Evolutionary conservation across 2,329 filamentous ascomycete species (phyloP), one percentile per base, ranked within the genome.

Genomic region (Colletotrichum lini): DNA sequence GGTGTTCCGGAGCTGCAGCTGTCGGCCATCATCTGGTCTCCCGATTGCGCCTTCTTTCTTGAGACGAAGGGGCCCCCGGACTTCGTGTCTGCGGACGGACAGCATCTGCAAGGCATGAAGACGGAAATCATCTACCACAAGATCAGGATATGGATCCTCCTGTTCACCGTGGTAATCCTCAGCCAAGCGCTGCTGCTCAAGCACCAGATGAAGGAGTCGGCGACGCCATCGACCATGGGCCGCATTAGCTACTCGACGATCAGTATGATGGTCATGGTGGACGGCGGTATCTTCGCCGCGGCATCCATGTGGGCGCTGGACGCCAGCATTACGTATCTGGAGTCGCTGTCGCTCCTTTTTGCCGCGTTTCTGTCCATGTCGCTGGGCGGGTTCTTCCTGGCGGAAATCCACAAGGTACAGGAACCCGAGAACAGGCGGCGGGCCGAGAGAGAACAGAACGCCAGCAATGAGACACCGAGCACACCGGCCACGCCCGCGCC

Each of bases 31-130:
- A 82, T 92, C 21, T 92, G 90, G 80, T 93, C 91, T 13, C 91
- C 91, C 1, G 91, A 93, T 77, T 93, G 91, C 75, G 88, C 86
- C 4, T 92, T 89, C 79, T 91, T 92, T 72, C 82, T 93, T 44
- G 89, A 92, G 76, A 88, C 88, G 16, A 90, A 89, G 75, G 91
- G 91, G 0, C 89, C 90, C 2, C 90, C 90, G 0, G 81, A 83
- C 16, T 90, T 85, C 70, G 77, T 87, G 0, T 81, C 84, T 0
- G 79, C 79, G 6, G 86, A 90, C 42, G 86, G 85, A 1, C 80
- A 86, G 10, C 90, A 92, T 76, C 82, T 92, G 4, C 77, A 84
- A 1, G 90, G 90, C 10, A 83, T 88, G 75, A 93, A 92, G 77
- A 85, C 88, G 58, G 90, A 92, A 78, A 81, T 89, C 15, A 88